Evolutionary conservation across 495 filamentous ascomycete species (phyloP), one percentile per base, ranked within the genome.

Genomic region (Penicillium canariense): DNA sequence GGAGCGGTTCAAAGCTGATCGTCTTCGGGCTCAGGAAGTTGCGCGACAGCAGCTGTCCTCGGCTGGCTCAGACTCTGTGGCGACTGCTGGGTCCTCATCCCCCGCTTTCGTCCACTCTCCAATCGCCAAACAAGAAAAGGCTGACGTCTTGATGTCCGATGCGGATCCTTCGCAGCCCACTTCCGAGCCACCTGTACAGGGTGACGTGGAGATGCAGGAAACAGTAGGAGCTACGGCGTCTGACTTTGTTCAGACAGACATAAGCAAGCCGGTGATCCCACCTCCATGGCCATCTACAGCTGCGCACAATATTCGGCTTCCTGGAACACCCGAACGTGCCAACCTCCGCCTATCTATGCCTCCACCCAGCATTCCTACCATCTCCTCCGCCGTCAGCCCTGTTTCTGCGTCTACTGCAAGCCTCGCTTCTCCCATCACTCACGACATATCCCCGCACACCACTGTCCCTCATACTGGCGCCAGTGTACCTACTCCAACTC

Each of bases 401-500:
- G 54, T 61, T 1, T 67, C 68, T 10, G 59, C 58, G 9, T 68
- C 68, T 4, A 67, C 65, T 25, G 63, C 63, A 3, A 68, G 65
- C 10, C 20, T 70, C 25, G 59, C 68, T 51, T 73, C 74, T 7
- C 73, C 68, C 5, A 68, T 68, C 5, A 65, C 67, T 27, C 38
- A 60, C 34, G 71, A 75, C 30, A 51, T 62, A 4, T 60, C 63
- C 8, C 61, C 66, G 14, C 63, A 60, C 23, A 34, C 49, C 22
- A 20, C 55, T 12, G 22, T 51, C 15, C 55, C 66, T n/a, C 52
- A 66, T 9, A 58, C 71, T 12, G 63, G 62, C 6, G 58, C 67
- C 4, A 69, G 59, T 38, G 63, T 76, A 1, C 76, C 79, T 1
- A 76, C 75, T 22, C 76, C 84, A 17, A 85, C 81, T 49, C 82